Conservation (phyloP, 75 land plant species). For the Pinus taeda region DNA sequence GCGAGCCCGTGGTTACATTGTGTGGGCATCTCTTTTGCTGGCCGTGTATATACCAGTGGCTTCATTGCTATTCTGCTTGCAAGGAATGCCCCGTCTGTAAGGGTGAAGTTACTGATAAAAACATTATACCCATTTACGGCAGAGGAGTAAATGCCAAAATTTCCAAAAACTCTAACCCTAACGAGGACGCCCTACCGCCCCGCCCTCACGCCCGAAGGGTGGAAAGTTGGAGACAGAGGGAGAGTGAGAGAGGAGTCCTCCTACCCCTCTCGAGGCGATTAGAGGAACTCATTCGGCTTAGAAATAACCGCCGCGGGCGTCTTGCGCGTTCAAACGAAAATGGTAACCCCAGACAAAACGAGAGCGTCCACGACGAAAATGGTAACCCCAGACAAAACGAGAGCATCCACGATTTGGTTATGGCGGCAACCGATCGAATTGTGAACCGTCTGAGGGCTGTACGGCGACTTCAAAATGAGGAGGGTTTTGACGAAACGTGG, state of each 20-base stretch:
- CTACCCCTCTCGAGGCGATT: slow-evolving; percentile 1
- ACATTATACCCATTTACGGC: slow-evolving; percentile 80
- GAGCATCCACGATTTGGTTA: slow-evolving; percentile 29
- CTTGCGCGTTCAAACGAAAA: slow-evolving; percentile 17
- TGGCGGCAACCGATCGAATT: slow-evolving; percentile 23
- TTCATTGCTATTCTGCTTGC: slow-evolving; percentile 55
- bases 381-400: slow-evolving; percentile 14
- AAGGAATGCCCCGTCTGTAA: slow-evolving; percentile 93
- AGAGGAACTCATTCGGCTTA: slow-evolving; percentile 8
- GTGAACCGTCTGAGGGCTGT: slow-evolving; percentile 18
- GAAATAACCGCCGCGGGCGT: slow-evolving; percentile 12
- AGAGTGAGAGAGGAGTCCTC: slow-evolving; percentile 18
- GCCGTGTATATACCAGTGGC: slow-evolving; percentile 86
- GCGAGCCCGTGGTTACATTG: slow-evolving; percentile 76
- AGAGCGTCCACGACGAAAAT: too few relatives aligned
- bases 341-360: slow-evolving; percentile 18
- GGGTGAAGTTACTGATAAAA: slow-evolving; percentile 51
- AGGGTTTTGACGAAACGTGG: neutral
- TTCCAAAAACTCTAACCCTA: slow-evolving; percentile 1
- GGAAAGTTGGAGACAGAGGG: slow-evolving; percentile 68
- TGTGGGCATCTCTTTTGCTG: slow-evolving; percentile 95
- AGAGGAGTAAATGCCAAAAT: slow-evolving; percentile 31
- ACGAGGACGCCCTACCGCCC: slow-evolving; percentile 42
- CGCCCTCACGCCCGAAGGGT: slow-evolving; percentile 63
- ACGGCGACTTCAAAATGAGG: neutral